phyloP scores from a whole-genome alignment of 352 stramenopile genomes.

The Phytophthora citricola region DNA sequence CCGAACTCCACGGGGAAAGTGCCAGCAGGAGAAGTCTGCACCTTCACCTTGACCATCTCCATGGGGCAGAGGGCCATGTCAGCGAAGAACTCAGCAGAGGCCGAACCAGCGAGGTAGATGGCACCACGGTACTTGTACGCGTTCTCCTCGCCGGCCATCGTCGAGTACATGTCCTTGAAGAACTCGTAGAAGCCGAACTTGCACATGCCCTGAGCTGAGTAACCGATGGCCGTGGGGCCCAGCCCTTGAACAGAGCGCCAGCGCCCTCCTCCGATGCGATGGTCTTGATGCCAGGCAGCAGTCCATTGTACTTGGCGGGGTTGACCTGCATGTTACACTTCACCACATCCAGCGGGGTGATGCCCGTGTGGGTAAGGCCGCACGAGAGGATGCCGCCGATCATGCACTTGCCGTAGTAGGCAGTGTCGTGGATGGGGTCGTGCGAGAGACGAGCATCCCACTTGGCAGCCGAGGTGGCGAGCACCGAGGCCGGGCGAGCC shows the following conservation, averaged over 20 bases:
- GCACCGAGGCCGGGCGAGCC: slow-evolving; percentile 43
- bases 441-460: slow-evolving; percentile 87
- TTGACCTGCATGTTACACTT: slow-evolving; percentile 97
- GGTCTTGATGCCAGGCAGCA: slow-evolving; percentile 83
- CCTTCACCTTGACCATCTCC: slow-evolving; percentile 96
- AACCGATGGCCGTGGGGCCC: slow-evolving; percentile 92
- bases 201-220: slow-evolving; percentile 91
- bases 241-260: slow-evolving; percentile 90
- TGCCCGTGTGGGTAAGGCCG: slow-evolving; percentile 93
- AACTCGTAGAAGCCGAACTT: slow-evolving; percentile 97
- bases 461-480: slow-evolving; percentile 82
- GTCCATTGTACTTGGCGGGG: slow-evolving; percentile 84
- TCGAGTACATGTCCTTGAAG: slow-evolving; percentile 96
- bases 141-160: slow-evolving; percentile 91
- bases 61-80: slow-evolving; percentile 95
- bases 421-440: slow-evolving; percentile 84
- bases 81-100: slow-evolving; percentile 94
- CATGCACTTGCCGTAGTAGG: slow-evolving; percentile 96
- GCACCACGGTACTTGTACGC: slow-evolving; percentile 93
- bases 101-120: slow-evolving; percentile 93
- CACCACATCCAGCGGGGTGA: slow-evolving; percentile 94
- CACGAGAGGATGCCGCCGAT: slow-evolving; percentile 93
- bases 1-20: slow-evolving; percentile 92
- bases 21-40: slow-evolving; percentile 90
- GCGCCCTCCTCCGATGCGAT: slow-evolving; percentile 90